Conservation (phyloP, 305 asterid genomes). For the Solanum chacoense region DNA sequence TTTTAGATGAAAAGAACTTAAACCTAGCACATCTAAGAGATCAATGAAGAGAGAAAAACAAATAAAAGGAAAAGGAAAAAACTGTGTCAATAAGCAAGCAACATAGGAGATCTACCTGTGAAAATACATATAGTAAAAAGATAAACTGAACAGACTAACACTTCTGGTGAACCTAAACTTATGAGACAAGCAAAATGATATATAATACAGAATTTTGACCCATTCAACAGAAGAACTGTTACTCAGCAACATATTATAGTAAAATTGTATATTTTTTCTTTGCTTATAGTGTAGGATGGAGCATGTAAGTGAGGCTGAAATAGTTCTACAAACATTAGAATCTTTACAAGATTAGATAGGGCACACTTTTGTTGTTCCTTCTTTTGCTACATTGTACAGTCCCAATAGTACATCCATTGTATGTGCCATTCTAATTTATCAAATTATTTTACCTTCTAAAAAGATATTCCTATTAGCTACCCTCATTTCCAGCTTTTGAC, state of each 20-base stretch:
- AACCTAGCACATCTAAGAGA: not conserved
- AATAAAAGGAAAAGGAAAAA: not conserved
- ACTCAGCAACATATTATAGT: not conserved
- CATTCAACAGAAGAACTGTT: not conserved
- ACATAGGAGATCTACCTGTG: constrained; percentile 45
- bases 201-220: not conserved
- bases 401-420: not conserved
- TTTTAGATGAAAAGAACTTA: not conserved
- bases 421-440: not conserved
- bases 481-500: not conserved
- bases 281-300: not conserved
- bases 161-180: not conserved
- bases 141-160: not conserved
- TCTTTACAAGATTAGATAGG: not conserved
- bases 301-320: not conserved
- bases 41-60: not conserved
- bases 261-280: not conserved
- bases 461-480: not conserved
- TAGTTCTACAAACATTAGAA: not conserved
- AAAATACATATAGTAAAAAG: constrained; percentile 3
- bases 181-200: not conserved
- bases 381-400: not conserved
- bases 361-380: not conserved
- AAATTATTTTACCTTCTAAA: not conserved
- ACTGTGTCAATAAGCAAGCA: not conserved